Percentiles rank a stretch among this genome's conserved stretches.
These are phyloP conservation scores for Septoria petroselini DNA, from an alignment of 2,329 filamentous ascomycete species.

Conservation along the genomic window DNA sequence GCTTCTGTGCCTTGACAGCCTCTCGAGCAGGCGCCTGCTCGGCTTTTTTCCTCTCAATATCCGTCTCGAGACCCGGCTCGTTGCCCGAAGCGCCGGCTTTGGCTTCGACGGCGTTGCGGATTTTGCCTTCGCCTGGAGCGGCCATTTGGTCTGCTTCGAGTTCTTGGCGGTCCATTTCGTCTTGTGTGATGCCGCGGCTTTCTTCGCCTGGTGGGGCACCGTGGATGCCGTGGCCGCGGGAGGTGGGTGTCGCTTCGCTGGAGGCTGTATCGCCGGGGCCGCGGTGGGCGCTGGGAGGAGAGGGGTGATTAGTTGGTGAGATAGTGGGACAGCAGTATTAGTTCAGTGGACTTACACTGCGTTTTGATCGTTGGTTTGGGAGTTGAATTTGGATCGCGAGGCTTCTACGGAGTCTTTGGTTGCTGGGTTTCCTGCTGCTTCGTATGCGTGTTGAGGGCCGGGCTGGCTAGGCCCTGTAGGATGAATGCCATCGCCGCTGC, in stretches of 20 bases:
- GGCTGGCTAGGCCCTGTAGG: slow-evolving; percentile 47
- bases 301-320: background rate
- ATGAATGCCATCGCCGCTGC: slow-evolving; percentile 38
- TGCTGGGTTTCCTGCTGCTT: slow-evolving; percentile 47
- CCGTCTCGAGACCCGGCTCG: slow-evolving; percentile 44
- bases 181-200: slow-evolving; percentile 39
- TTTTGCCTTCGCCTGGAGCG: slow-evolving; percentile 46
- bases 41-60: slow-evolving; percentile 51
- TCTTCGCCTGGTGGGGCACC: slow-evolving; percentile 48
- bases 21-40: slow-evolving; percentile 47
- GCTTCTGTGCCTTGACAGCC: slow-evolving; percentile 41
- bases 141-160: slow-evolving; percentile 50
- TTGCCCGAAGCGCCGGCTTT: slow-evolving; percentile 39
- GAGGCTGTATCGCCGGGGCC: slow-evolving; percentile 35
- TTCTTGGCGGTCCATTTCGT: slow-evolving; percentile 47
- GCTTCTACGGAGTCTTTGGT: slow-evolving; percentile 43
- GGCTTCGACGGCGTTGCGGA: slow-evolving; percentile 43
- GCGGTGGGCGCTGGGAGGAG: slow-evolving; percentile 36
- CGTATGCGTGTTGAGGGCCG: slow-evolving; percentile 45
- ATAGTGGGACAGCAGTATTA: too few species aligned
- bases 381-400: slow-evolving; percentile 36
- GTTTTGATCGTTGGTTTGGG: slow-evolving; percentile 33
- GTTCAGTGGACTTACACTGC: slow-evolving; percentile 25
- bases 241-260: slow-evolving; percentile 39
- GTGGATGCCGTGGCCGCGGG: slow-evolving; percentile 44